Evolutionary conservation across 1,284 basidiomycete species (phyloP), one percentile per base, ranked within the genome.

Genomic region (Ustilago lituana): DNA sequence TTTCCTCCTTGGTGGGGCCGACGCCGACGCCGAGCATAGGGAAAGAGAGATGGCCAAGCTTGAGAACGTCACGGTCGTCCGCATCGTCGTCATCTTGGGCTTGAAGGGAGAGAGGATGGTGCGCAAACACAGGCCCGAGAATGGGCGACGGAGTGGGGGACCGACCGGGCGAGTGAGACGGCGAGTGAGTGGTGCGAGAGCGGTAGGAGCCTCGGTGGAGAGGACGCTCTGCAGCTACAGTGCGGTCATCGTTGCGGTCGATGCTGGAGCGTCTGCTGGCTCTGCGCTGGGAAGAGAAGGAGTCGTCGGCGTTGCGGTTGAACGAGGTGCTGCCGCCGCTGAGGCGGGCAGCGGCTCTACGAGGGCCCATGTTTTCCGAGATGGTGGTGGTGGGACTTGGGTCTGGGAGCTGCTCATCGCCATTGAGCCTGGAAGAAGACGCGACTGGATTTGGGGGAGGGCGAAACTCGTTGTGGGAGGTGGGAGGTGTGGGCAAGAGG

Each of bases 91-190:
- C 38, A 15, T 32, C 20, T 10, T 41, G 39, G 31, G 19, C 14
- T 22, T 14, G 38, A 17, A 48, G 36, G n/a, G 55, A 45, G 14
- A 41, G 45, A 3, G 45, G 49, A 14, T 38, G 56, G 26, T 41
- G 38, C 5, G 58, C 58, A 46, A 63, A 66, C 32, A 56, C 54
- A 19, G 62, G 49, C 4, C 78, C 78, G 20, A 80, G 59, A 26
- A 79, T 75, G 31, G 78, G 78, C 15, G 76, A 77, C 11, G 77
- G 78, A 5, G 77, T 80, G 32, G 66, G 68, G n/a, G 76, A 74
- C 40, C 73, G 58, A 14, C 38, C 53, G 1, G 58, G 52, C 5
- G 64, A 66, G 17, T 39, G 50, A 1, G 58, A 54, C 10, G 59
- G 60, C 17, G 66, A 69, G 14, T 51, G 60, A 4, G 51, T 58